These are phyloP conservation scores for Pneumocystis canis DNA, from an alignment of 1,139 yeast genomes.

Conservation along the genomic window DNA sequence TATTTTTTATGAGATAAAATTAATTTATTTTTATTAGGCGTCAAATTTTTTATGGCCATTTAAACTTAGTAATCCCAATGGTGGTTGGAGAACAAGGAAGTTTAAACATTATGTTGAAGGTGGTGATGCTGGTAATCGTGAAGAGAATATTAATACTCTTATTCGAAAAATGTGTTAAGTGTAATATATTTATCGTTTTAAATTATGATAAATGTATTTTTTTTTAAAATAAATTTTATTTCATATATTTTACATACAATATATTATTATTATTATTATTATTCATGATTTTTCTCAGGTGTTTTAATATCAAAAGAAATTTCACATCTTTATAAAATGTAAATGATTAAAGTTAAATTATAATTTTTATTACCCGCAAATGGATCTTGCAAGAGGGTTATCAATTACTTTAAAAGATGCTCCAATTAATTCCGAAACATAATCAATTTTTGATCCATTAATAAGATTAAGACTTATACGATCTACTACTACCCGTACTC, in stretches of 20 bases:
- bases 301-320: background rate
- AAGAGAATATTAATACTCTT: constrained; percentile 93
- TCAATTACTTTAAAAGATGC: constrained; percentile 83
- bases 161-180: constrained; percentile 88
- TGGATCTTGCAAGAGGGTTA: constrained; percentile 76
- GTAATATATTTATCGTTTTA: background rate
- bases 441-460: constrained; percentile 77
- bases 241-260: too few species aligned
- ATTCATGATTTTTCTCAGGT: background rate
- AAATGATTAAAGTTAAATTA: too few species aligned
- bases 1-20: constrained; percentile 27
- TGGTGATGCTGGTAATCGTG: constrained; percentile 99
- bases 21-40: constrained; percentile 99
- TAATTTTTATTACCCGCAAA: constrained; percentile 47
- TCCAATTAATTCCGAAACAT: constrained; percentile 85
- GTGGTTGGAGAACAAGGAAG: constrained; percentile 99
- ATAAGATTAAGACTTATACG: constrained; percentile 66
- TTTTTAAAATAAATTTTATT: too few species aligned
- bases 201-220: too few species aligned
- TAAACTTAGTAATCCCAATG: constrained; percentile 97
- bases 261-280: too few species aligned
- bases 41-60: constrained; percentile 99
- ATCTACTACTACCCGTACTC: constrained; percentile 63
- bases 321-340: background rate
- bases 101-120: constrained; percentile 99